Evolutionary conservation across 1,284 basidiomycete species (phyloP).

Genomic region (Rhodofomes roseus): DNA sequence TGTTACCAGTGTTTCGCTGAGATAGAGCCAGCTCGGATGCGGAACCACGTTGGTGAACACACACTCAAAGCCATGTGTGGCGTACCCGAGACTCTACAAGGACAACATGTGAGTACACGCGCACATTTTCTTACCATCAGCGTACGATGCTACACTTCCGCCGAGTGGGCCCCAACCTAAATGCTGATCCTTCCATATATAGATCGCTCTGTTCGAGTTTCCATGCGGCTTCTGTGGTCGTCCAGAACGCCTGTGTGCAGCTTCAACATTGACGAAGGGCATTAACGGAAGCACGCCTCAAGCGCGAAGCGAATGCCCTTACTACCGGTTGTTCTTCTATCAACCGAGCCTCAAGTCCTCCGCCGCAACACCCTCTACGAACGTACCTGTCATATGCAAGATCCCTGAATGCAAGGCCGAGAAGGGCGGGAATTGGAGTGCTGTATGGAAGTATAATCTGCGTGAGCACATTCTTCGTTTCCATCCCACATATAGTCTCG

Average conservation of each 20-base stretch:
- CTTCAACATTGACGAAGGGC: slow-evolving; percentile 2
- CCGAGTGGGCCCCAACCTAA: no score
- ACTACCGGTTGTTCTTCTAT: slow-evolving; percentile 3
- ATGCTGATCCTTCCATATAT: not conserved
- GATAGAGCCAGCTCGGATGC: not conserved
- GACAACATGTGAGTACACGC: not conserved
- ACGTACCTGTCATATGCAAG: slow-evolving; percentile 4
- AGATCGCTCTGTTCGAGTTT: not conserved
- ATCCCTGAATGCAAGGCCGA: not conserved
- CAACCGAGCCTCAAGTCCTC: not conserved
- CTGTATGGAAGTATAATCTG: slow-evolving; percentile 11
- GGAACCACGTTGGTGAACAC: slow-evolving; percentile 5
- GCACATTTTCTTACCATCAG: no score
- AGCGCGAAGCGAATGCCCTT: not conserved
- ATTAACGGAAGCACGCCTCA: not conserved
- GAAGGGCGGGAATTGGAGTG: not conserved
- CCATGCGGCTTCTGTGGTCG: slow-evolving; percentile 11
- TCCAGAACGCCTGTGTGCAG: not conserved
- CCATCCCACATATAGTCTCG: not conserved
- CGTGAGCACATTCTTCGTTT: slow-evolving; percentile 3
- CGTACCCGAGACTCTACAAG: not conserved
- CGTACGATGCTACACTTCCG: no score
- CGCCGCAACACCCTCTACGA: not conserved
- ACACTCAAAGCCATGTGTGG: slow-evolving; percentile 2
- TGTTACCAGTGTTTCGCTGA: slow-evolving; percentile 4